These are phyloP conservation scores for Ophiosphaerella narmari DNA, from an alignment of 2,329 filamentous ascomycete species.

Conservation along the genomic window DNA sequence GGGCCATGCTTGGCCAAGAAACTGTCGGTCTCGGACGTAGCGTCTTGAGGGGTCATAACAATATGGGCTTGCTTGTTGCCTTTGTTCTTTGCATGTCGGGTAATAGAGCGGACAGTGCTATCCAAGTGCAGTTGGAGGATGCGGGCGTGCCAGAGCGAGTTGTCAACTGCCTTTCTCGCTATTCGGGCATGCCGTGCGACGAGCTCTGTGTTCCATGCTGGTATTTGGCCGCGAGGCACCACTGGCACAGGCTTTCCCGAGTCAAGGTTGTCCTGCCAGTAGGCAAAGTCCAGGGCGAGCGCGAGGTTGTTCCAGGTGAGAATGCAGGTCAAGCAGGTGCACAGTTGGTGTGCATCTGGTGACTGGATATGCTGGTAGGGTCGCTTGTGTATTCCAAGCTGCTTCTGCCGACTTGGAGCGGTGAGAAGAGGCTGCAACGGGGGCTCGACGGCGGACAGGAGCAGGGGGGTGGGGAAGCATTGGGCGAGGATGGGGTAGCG, in stretches of 20 bases:
- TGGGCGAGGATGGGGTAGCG: conserved; percentile 58
- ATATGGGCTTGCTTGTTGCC: conserved; percentile 55
- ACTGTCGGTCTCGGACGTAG: conserved; percentile 52
- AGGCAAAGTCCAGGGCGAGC: conserved; percentile 60
- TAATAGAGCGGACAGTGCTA: conserved; percentile 53
- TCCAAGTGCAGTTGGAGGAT: conserved; percentile 56
- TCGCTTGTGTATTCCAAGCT: conserved; percentile 54
- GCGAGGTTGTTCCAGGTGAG: conserved; percentile 62
- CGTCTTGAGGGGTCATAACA: conserved; percentile 54
- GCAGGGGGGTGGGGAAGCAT: conserved; percentile 58
- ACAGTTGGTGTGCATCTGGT: conserved; percentile 55
- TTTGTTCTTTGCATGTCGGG: conserved; percentile 55
- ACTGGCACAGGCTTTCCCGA: conserved; percentile 57
- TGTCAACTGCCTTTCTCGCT: conserved; percentile 53
- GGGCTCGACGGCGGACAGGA: conserved; percentile 49
- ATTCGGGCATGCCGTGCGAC: conserved; percentile 50
- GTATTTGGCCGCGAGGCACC: conserved; percentile 54
- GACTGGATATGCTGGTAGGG: conserved; percentile 58
- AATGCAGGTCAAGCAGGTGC: conserved; percentile 62
- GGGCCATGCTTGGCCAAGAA: conserved; percentile 60
- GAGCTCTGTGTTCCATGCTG: conserved; percentile 58
- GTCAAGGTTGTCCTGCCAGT: conserved; percentile 61
- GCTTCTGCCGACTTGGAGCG: conserved; percentile 49
- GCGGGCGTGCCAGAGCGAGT: conserved; percentile 57
- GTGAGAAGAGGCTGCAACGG: conserved; percentile 46